Percentiles rank a stretch among this genome's conserved stretches.
phyloP scores from a whole-genome alignment of 2,329 filamentous ascomycete genomes.

The Lecanoromycetidae sp. region DNA sequence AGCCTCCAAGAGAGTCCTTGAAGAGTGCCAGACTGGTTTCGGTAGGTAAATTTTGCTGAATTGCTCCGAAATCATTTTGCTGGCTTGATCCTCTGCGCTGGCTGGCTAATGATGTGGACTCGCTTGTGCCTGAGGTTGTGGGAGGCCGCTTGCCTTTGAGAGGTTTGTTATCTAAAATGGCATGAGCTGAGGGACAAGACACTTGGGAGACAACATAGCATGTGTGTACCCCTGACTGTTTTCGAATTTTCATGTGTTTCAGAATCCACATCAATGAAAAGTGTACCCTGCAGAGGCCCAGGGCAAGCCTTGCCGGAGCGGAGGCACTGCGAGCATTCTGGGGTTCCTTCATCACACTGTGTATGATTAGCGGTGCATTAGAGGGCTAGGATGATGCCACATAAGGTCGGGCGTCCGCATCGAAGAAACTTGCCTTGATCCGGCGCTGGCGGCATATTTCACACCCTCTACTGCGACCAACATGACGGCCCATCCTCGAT shows the following conservation, averaged over 20 bases:
- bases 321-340: slow-evolving; percentile 4
- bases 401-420: too few species aligned
- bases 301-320: background rate
- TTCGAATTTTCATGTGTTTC: background rate
- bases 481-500: background rate
- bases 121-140: background rate
- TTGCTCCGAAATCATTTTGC: too few species aligned
- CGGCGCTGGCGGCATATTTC: background rate
- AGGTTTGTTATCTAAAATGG: background rate
- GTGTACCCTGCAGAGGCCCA: background rate
- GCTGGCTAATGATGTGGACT: too few species aligned
- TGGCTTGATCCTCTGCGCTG: too few species aligned
- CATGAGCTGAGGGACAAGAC: background rate
- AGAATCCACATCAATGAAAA: slow-evolving; percentile 4
- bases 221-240: background rate
- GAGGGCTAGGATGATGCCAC: background rate
- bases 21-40: too few species aligned
- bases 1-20: too few species aligned
- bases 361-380: background rate
- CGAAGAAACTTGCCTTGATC: background rate
- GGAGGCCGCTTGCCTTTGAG: background rate
- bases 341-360: slow-evolving; percentile 4
- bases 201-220: background rate
- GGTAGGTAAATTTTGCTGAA: too few species aligned
- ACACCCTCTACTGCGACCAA: slow-evolving; percentile 1